phyloP scores from a whole-genome alignment of 2,329 filamentous ascomycete species.

The Verticillium nubilum region DNA sequence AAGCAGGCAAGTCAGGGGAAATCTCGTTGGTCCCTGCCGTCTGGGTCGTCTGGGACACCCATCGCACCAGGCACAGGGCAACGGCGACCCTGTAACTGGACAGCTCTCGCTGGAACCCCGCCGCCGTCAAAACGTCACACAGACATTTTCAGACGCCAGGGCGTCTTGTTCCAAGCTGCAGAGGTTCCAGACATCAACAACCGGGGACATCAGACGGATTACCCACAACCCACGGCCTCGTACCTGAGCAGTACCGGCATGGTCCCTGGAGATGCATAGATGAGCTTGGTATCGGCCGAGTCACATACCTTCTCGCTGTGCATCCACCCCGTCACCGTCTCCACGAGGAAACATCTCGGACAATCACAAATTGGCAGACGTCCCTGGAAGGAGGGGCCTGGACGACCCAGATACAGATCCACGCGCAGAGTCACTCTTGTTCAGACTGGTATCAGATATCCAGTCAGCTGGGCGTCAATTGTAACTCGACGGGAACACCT shows the following conservation, averaged over 20 bases:
- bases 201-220: background rate
- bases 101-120: background rate
- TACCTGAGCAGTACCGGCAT: background rate
- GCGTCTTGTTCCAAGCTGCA: background rate
- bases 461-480: background rate
- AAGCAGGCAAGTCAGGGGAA: background rate
- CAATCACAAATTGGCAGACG: background rate
- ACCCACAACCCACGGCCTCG: background rate
- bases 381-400: too few relatives aligned
- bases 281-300: background rate
- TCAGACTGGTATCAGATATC: background rate
- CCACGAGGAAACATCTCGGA: background rate
- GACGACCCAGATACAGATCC: background rate
- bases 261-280: background rate
- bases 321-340: background rate
- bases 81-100: background rate
- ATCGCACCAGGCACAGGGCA: background rate
- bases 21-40: background rate
- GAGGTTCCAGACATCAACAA: background rate
- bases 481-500: background rate
- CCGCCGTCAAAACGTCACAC: constrained; percentile 1
- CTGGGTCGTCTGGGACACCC: background rate
- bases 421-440: background rate
- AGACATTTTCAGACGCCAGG: constrained; percentile 3
- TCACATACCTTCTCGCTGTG: background rate